Percentiles rank a stretch among this genome's conserved stretches.
Evolutionary conservation across 2,329 filamentous ascomycete species (phyloP).

Genomic region (Scedosporium apiospermum): DNA sequence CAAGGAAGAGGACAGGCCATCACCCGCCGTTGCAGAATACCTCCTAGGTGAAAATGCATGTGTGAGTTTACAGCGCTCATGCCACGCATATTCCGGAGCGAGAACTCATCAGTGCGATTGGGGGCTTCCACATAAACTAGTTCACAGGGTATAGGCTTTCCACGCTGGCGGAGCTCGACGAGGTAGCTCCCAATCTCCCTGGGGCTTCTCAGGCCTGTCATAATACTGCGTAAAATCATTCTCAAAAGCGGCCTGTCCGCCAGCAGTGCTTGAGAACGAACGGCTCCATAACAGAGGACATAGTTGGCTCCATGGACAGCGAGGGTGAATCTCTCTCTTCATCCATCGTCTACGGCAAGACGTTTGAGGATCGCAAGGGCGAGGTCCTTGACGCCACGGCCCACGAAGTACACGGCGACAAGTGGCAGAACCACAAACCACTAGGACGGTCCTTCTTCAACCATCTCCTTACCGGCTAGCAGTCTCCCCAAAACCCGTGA

Average conservation of each 20-base stretch:
- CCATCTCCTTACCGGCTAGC: not conserved
- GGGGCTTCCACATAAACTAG: not conserved
- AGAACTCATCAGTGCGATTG: not conserved
- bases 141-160: not conserved
- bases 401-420: not conserved
- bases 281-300: not conserved
- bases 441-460: not conserved
- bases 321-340: not conserved
- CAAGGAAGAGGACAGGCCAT: no score
- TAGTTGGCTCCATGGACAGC: not conserved
- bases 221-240: no score
- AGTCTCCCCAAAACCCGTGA: no score
- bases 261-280: not conserved
- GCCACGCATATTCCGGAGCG: not conserved
- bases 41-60: no score
- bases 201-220: no score
- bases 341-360: not conserved
- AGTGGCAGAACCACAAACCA: not conserved
- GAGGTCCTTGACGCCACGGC: not conserved
- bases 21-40: no score
- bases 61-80: not conserved
- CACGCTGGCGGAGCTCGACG: not conserved
- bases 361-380: not conserved
- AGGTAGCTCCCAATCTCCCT: no score
- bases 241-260: not conserved